Conservation (phyloP, 495 filamentous ascomycete genomes). For the Penicillium dipodomyicola region DNA sequence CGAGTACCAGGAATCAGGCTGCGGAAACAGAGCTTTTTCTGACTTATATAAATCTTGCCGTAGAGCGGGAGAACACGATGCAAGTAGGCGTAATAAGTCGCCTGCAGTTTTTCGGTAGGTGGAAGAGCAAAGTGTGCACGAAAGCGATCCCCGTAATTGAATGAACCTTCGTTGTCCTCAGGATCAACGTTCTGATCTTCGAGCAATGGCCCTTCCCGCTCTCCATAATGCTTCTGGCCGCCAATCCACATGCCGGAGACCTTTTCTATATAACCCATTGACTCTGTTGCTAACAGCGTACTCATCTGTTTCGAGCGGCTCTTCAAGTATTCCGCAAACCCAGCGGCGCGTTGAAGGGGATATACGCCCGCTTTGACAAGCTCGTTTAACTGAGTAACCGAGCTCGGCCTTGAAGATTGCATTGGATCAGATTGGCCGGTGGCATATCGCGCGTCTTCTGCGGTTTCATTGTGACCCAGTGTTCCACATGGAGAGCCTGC, state of each 20-base stretch:
- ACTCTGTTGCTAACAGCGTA: conserved; percentile 80
- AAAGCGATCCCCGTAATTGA: conserved; percentile 73
- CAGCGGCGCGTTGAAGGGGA: conserved; percentile 81
- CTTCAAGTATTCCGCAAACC: conserved; percentile 79
- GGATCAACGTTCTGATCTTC: conserved; percentile 62
- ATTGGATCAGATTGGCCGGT: conserved; percentile 25
- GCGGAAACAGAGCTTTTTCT: conserved; percentile 89
- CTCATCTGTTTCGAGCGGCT: conserved; percentile 77
- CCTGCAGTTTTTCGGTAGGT: conserved; percentile 77
- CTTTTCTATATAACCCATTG: conserved; percentile 96
- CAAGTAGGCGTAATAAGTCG: conserved; percentile 85
- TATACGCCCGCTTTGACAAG: conserved; percentile 72
- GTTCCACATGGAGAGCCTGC: neutral
- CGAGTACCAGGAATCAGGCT: conserved; percentile 86
- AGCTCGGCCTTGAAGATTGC: conserved; percentile 2
- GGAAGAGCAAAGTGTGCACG: conserved; percentile 87
- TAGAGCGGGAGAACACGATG: conserved; percentile 89
- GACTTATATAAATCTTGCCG: conserved; percentile 94
- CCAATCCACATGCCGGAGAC: conserved; percentile 98
- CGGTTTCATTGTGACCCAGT: conserved; percentile 2
- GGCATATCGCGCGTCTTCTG: conserved; percentile 17
- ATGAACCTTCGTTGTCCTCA: conserved; percentile 60
- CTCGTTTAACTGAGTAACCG: conserved; percentile 36
- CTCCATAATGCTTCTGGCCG: conserved; percentile 82
- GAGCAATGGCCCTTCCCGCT: conserved; percentile 64